Evolutionary conservation across 768 basidiomycete genomes (phyloP), one percentile per base, ranked within the genome.

Genomic region (Mycena metata): DNA sequence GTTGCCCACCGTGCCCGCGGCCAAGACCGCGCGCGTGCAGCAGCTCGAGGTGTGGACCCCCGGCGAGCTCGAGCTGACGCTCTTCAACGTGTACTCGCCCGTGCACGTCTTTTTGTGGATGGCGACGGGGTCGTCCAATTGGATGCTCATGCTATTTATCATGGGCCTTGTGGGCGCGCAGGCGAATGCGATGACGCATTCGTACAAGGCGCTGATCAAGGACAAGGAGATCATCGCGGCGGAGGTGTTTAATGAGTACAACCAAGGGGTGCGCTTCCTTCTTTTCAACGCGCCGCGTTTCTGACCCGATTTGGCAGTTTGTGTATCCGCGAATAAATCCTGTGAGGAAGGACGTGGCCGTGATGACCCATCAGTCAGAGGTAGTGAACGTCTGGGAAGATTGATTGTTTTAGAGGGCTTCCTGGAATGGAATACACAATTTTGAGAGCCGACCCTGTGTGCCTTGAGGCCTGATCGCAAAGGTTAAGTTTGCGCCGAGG

Each of bases 281-380:
- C 36, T 2, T 39, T 15, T 39, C 39, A 10, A 21, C 19, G 13
- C 15, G 63, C 17, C 6, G 15, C 26, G 9, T 67, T 24, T 72
- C 41, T 60, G 17, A 51, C 13, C 30, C 6, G 62, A 21, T 35
- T 35, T 41, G 15, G 26, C 63, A 96, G 93, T 96, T 94, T 76
- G 94, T 96, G 4, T 88, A 91, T 72, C 95, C 94, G n/a, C 88
- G 90, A 67, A 78, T 94, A 67, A 90, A 92, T 73, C 91, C 91
- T 9, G 83, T 95, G 23, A 88, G 91, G 35, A 88, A 83, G 66
- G 94, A 96, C 70, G 93, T 88, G 1, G 89, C 91, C 5, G 91
- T 94, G 30, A 94, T 94, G 93, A 96, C 94, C 3, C 90, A 94
- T 77, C 85, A 96, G 74, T 87, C 91, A 1, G 94, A 96, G 83